Base-by-base conservation (phyloP, 495 filamentous ascomycete genomes). In the Lasiosphaeris hirsuta region DNA sequence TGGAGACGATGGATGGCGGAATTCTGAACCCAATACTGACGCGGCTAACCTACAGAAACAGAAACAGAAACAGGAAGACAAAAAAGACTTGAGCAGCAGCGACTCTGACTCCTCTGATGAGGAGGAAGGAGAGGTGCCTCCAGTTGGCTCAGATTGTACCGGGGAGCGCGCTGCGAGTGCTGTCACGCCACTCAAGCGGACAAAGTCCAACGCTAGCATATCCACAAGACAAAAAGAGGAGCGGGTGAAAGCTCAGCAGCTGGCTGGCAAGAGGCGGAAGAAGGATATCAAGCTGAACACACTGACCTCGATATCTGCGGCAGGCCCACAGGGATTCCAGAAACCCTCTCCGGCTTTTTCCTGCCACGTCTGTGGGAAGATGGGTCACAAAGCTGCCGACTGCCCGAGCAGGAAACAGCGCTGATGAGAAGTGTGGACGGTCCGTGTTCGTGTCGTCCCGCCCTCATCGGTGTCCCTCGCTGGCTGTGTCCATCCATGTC, bases 241-340 rank as follows among this genome's bases (percentile, higher is more conserved):
- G 55, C 67, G 70, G 37, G 63, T 51, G 36, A 76, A 76, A 60
- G 68, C 73, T 10, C 68, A 70, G 47, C 57, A 76, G 58, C 65
- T 83, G 34, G 80, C 79, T 11, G 76, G 77, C 34, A 73, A 77
- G 57, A 69, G 81, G 4, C 76, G 78, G 64, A 81, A 78, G 61
- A 82, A 84, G 64, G 81, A 85, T 46, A 68, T 86, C 42, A 84
- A 83, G 47, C 65, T 87, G 53, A 82, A 84, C 55, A 68, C 67
- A 14, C 64, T 81, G 45, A 80, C 67, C 19, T 74, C 79, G 11
- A 74, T 86, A 38, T 83, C 82, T 35, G 66, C 59, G 23, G 70
- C 65, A 19, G 70, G 70, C 40, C 48, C 53, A 14, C 54, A 58
- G 42, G 36, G 50, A 10, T 54, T 53, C 33, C 63, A 60, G 41